phyloP scores from a whole-genome alignment of 208 protist genomes.

The Leishmania tropica region DNA sequence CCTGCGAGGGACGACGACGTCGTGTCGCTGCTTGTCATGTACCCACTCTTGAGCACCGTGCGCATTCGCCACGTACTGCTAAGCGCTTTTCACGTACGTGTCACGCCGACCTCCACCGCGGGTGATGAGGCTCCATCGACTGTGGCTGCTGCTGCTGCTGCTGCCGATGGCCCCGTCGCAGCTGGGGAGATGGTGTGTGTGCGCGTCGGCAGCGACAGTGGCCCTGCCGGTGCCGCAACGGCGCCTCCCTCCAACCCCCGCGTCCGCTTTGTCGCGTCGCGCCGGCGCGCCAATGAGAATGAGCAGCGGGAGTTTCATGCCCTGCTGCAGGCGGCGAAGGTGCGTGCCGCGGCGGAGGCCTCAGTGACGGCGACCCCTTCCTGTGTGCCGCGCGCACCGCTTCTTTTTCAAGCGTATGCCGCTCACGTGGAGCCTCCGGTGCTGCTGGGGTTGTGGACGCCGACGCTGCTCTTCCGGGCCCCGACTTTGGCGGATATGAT shows the following conservation, averaged over 20 bases:
- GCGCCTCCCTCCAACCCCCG: not conserved
- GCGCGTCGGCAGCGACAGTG: too few relatives aligned
- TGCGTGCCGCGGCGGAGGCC: not conserved
- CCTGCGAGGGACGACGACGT: slow-evolving; percentile 2
- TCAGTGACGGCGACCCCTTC: not conserved
- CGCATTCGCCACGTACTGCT: slow-evolving; percentile 46
- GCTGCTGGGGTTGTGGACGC: slow-evolving; percentile 58
- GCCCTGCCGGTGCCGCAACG: too few relatives aligned
- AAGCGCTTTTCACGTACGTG: slow-evolving; percentile 30
- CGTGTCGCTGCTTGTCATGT: slow-evolving; percentile 30
- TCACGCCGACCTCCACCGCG: not conserved
- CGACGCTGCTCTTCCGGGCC: slow-evolving; percentile 60
- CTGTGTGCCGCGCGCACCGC: not conserved
- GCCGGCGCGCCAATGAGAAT: slow-evolving; percentile 9
- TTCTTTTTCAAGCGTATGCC: slow-evolving; percentile 34
- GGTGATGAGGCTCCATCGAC: not conserved
- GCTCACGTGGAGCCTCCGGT: slow-evolving; percentile 51
- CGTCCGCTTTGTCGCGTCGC: slow-evolving; percentile 4
- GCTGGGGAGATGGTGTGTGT: not conserved
- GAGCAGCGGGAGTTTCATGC: slow-evolving; percentile 7
- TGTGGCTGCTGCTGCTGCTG: not conserved
- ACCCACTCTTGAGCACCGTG: slow-evolving; percentile 45
- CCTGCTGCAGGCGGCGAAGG: slow-evolving; percentile 4
- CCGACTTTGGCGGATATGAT: slow-evolving; percentile 60
- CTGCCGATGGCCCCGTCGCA: not conserved